Percentiles rank a stretch among this genome's conserved stretches.
Evolutionary conservation across 2,329 filamentous ascomycete genomes (phyloP).

Genomic region (Epichloe scottii): DNA sequence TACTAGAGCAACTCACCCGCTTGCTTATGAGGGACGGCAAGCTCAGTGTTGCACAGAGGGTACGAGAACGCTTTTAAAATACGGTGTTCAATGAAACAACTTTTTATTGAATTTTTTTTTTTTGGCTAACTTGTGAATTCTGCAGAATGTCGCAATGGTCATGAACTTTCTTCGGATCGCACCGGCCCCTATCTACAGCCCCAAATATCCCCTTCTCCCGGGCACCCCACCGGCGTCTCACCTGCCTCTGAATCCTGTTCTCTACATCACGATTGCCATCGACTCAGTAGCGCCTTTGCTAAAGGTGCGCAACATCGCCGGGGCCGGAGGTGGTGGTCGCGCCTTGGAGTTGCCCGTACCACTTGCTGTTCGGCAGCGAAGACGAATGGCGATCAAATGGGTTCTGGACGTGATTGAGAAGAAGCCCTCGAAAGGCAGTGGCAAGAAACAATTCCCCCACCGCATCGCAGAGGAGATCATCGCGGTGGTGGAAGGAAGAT

Average conservation of each 20-base stretch:
- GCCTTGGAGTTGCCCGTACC: conserved; percentile 75
- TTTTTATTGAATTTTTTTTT: background rate
- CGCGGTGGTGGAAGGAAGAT: conserved; percentile 75
- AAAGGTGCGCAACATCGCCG: conserved; percentile 62
- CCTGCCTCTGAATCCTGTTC: conserved; percentile 77
- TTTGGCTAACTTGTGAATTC: conserved; percentile 1
- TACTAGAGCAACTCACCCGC: conserved; percentile 79
- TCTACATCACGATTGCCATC: conserved; percentile 81
- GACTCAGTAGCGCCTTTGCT: conserved; percentile 88
- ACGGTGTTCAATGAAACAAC: no score
- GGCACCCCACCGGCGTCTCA: conserved; percentile 64
- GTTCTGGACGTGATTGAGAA: conserved; percentile 76
- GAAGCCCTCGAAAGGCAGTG: conserved; percentile 59
- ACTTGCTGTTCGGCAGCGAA: conserved; percentile 59
- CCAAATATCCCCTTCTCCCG: conserved; percentile 58
- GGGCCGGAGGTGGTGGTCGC: conserved; percentile 74
- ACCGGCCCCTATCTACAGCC: conserved; percentile 63
- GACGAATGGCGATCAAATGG: conserved; percentile 74
- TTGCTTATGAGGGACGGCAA: conserved; percentile 88
- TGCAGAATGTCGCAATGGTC: conserved; percentile 71
- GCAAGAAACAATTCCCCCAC: conserved; percentile 59
- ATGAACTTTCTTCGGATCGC: conserved; percentile 77
- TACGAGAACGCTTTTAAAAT: conserved; percentile 23
- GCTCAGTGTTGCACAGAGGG: conserved; percentile 77
- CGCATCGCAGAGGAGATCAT: conserved; percentile 79